Evolutionary conservation across 176 grass and related monocot genomes (phyloP).

Genomic region (Themeda triandra): DNA sequence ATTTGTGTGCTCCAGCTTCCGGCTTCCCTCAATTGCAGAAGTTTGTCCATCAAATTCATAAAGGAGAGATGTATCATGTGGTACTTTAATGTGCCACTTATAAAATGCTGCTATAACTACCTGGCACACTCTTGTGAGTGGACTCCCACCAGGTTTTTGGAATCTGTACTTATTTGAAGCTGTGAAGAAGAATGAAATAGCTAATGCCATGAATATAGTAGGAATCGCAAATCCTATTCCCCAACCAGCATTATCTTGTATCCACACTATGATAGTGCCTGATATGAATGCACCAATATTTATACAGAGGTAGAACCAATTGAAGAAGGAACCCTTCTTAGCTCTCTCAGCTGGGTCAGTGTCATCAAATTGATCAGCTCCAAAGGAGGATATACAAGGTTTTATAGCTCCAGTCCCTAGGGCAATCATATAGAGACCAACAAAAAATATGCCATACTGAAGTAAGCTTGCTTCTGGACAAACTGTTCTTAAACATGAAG

Average conservation of each 20-base stretch:
- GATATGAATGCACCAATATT: slow-evolving; percentile 63
- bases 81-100: slow-evolving; percentile 53
- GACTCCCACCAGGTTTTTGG: slow-evolving; percentile 91
- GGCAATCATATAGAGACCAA: slow-evolving; percentile 85
- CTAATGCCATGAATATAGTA: slow-evolving; percentile 78
- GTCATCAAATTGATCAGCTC: slow-evolving; percentile 92
- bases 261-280: slow-evolving; percentile 79
- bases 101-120: slow-evolving; percentile 63
- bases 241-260: slow-evolving; percentile 87
- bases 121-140: slow-evolving; percentile 73
- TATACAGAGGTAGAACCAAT: slow-evolving; percentile 97
- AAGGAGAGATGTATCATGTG: slow-evolving; percentile 57
- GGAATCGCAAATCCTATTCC: slow-evolving; percentile 82
- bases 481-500: slow-evolving; percentile 37
- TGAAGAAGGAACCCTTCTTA: slow-evolving; percentile 86
- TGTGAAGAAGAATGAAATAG: slow-evolving; percentile 73
- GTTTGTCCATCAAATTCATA: slow-evolving; percentile 63
- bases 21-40: slow-evolving; percentile 84
- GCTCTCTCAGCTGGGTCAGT: slow-evolving; percentile 69
- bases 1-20: slow-evolving; percentile 76
- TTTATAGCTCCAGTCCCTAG: slow-evolving; percentile 89
- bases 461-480: slow-evolving; percentile 54
- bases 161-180: slow-evolving; percentile 71
- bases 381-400: slow-evolving; percentile 86
- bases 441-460: slow-evolving; percentile 63